Evolutionary conservation across 2,329 filamentous ascomycete genomes (phyloP).

Genomic region (Lasiodiplodia hormozganensis): DNA sequence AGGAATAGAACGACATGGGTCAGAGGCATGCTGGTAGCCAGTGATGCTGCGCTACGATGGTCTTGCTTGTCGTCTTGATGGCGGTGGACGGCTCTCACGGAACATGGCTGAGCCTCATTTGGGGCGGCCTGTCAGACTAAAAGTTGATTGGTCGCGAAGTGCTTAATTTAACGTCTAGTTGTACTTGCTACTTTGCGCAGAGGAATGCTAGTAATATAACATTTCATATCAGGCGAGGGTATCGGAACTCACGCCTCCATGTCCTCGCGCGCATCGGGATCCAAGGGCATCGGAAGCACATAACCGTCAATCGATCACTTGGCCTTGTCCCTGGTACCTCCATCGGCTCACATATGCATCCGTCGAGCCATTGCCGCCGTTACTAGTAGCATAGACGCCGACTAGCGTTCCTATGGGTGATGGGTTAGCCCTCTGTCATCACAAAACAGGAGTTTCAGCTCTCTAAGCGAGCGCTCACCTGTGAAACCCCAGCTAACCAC

Average conservation of each 20-base stretch:
- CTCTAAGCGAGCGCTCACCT: conserved; percentile 20
- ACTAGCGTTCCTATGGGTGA: conserved; percentile 52
- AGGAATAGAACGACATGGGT: not conserved
- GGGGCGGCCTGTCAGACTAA: not conserved
- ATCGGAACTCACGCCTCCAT: not conserved
- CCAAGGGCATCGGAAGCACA: not conserved
- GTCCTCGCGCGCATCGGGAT: not conserved
- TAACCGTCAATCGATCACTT: conserved; percentile 14
- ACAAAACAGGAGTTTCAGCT: not conserved
- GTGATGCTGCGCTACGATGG: not conserved
- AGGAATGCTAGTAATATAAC: not conserved
- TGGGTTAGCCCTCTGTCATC: not conserved
- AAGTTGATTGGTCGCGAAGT: not conserved
- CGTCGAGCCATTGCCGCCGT: conserved; percentile 54
- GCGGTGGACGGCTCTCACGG: not conserved
- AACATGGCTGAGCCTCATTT: not conserved
- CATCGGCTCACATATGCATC: conserved; percentile 58
- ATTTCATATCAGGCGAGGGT: not conserved
- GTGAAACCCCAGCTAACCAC: conserved; percentile 43
- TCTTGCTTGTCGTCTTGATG: not conserved
- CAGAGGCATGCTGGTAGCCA: not conserved
- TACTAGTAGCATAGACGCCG: conserved; percentile 61
- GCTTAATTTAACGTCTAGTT: not conserved
- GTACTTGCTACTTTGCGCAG: not conserved
- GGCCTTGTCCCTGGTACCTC: conserved; percentile 49